Conservation (phyloP, 441 rosid genomes). For the Viola pubescens region DNA sequence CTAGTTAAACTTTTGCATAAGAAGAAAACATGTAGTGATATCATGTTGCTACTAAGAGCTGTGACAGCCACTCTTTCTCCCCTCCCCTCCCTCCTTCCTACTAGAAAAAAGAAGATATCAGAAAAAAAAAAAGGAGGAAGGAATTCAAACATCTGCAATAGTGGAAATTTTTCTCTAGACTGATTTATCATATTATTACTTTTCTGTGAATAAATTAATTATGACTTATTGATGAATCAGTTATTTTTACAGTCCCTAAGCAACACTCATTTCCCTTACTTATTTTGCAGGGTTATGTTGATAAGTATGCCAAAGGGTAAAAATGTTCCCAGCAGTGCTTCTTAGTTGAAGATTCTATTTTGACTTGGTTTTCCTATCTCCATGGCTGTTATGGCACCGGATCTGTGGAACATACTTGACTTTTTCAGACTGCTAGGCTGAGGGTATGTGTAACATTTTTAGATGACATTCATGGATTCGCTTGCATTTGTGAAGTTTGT, state of each 20-base stretch:
- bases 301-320: conserved; percentile 72
- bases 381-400: not conserved
- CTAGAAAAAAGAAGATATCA: not conserved
- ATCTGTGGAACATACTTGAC: conserved; percentile 9
- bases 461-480: conserved; percentile 11
- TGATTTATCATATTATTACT: conserved; percentile 2
- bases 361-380: not conserved
- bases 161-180: not conserved
- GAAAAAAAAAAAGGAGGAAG: not conserved
- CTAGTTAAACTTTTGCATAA: not conserved
- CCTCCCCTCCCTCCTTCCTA: no score
- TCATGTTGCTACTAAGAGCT: not conserved
- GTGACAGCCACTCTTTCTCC: no score
- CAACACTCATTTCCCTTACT: not conserved
- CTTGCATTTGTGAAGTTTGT: conserved; percentile 13
- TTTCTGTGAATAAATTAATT: not conserved
- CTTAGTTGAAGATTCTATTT: conserved; percentile 5
- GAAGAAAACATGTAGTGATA: not conserved
- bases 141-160: not conserved
- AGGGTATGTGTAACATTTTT: conserved; percentile 8
- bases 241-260: not conserved
- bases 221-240: not conserved
- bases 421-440: conserved; percentile 14
- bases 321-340: conserved; percentile 13
- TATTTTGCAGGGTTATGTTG: conserved; percentile 73